Conservation (phyloP, 129 eudicot genomes). For the Calendula officinalis region DNA sequence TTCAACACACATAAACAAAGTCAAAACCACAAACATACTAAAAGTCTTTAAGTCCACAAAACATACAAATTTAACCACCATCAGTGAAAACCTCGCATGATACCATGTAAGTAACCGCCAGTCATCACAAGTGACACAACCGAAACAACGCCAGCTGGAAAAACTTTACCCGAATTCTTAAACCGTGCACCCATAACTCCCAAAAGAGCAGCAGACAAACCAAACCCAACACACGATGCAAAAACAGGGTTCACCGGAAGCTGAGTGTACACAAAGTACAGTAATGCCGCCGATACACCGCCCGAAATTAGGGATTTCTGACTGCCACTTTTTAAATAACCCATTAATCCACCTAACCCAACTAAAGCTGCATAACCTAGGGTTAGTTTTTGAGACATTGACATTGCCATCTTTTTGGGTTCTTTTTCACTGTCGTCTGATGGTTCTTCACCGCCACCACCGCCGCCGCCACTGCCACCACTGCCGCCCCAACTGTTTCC, state of each 20-base stretch:
- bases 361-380: slow-evolving; percentile 82
- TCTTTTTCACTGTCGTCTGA: slow-evolving; percentile 47
- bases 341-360: slow-evolving; percentile 85
- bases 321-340: slow-evolving; percentile 84
- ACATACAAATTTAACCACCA: slow-evolving; percentile 1
- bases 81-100: slow-evolving; percentile 66
- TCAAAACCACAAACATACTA: slow-evolving; percentile 10
- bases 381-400: slow-evolving; percentile 91
- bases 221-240: slow-evolving; percentile 79
- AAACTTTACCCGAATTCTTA: slow-evolving; percentile 76
- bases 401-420: slow-evolving; percentile 55
- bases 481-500: slow-evolving; percentile 42
- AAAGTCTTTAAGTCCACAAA: not conserved
- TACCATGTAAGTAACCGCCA: slow-evolving; percentile 84
- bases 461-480: slow-evolving; percentile 45
- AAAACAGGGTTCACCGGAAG: slow-evolving; percentile 70
- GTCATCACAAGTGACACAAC: slow-evolving; percentile 84
- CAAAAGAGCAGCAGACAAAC: slow-evolving; percentile 79
- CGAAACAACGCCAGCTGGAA: slow-evolving; percentile 93
- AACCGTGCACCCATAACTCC: slow-evolving; percentile 87
- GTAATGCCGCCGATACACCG: slow-evolving; percentile 59
- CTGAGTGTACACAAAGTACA: slow-evolving; percentile 57
- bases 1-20: slow-evolving; percentile 16
- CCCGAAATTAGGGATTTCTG: slow-evolving; percentile 73
- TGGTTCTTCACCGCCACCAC: slow-evolving; percentile 44